phyloP scores from a whole-genome alignment of 345 rosid species.

The Anacardium occidentale region DNA sequence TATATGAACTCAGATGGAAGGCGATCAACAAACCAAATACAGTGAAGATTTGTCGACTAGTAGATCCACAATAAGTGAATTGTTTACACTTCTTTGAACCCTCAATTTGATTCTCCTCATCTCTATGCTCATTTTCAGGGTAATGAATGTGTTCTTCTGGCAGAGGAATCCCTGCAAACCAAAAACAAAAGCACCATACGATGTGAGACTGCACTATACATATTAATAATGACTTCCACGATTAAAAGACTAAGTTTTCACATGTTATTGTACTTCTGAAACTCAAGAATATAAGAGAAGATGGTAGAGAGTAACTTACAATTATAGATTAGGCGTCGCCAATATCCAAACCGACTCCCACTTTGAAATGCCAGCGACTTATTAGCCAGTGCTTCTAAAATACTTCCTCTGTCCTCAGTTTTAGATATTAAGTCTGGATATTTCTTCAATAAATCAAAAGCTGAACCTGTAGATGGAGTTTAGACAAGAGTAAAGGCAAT shows the following conservation, averaged over 20 bases:
- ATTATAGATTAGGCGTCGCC: not conserved
- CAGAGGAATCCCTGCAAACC: not conserved
- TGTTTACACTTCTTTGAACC: not conserved
- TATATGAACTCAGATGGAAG: no score
- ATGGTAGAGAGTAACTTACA: not conserved
- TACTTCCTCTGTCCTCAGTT: not conserved
- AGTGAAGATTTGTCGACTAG: not conserved
- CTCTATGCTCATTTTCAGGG: not conserved
- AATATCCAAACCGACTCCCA: conserved; percentile 5
- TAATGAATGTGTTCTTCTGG: not conserved
- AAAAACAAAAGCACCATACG: no score
- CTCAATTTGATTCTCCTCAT: not conserved
- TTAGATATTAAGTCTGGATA: not conserved
- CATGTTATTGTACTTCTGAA: not conserved
- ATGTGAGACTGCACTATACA: no score
- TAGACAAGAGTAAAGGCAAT: no score
- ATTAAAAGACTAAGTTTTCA: no score
- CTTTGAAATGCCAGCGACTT: not conserved
- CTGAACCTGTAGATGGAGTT: not conserved
- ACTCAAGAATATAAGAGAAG: not conserved
- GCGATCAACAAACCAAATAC: not conserved
- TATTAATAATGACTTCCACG: no score
- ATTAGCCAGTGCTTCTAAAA: not conserved
- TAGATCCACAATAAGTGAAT: not conserved
- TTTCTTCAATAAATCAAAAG: not conserved